Base-by-base conservation (phyloP, 2,329 filamentous ascomycete species). In the Onygenales sp. region DNA sequence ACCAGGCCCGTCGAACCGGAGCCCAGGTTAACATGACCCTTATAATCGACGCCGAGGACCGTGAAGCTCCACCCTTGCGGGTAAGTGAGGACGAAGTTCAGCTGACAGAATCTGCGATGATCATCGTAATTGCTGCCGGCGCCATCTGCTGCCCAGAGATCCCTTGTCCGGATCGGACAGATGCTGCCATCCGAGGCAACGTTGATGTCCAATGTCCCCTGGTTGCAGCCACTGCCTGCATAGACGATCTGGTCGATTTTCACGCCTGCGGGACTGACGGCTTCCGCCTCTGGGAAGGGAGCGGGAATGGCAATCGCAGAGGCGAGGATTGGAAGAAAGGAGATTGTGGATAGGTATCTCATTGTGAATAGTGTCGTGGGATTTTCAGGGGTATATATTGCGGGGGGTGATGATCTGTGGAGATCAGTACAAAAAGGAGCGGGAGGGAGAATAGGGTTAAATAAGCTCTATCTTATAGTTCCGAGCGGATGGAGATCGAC, bases 31-130 rank as follows among this genome's bases (percentile, higher is more conserved):
- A 49, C 52, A 45, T 53, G 45, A 49, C 55, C 55, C 31, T 46
- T 51, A 42, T 57, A 57, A 27, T 55, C 50, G 43, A 52, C 52
- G 9, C 47, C 50, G 3, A 54, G 32, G 21, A 57, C 47, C 31
- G 55, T 54, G 46, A 54, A 57, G n/a, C 51, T 48, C 42, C 52
- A 57, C 11, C 53, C 52, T 27, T 44, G 37, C n/a, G 55, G 55
- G 39, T 57, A 57, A 13, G 44, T 40, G n/a, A 57, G 52, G 40
- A 53, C 44, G 8, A 57, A 53, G 53, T 54, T 57, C 32, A 57
- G n/a, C 42, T 57, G 55, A 50, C 55, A 57, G 42, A 54, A 54
- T 39, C 49, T 52, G 53, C 55, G 55, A 17, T 27, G 49, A 11
- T 55, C 55, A 17, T 45, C 47, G 17, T 52, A 36, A 14, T 6